These are phyloP conservation scores for Thamnidium elegans DNA, from an alignment of 192 early-diverging fungal genomes.

Conservation along the genomic window DNA sequence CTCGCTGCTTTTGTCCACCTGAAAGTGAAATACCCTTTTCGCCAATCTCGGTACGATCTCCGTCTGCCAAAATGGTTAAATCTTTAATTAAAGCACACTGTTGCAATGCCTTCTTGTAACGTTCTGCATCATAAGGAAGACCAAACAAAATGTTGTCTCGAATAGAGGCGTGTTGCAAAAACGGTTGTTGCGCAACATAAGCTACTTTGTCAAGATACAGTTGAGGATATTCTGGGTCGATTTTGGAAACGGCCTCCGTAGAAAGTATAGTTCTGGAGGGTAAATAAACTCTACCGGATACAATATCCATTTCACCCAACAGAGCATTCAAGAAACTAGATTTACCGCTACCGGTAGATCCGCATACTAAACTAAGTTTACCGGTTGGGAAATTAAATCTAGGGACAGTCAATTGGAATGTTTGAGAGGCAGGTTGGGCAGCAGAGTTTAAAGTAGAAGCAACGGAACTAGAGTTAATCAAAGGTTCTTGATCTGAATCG, in stretches of 20 bases:
- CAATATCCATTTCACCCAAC: constrained; percentile 52
- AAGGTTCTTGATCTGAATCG: neutral
- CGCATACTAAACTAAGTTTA: constrained; percentile 57
- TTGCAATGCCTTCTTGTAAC: constrained; percentile 61
- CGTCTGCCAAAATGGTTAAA: constrained; percentile 55
- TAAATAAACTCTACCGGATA: constrained; percentile 32
- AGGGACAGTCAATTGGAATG: constrained; percentile 23
- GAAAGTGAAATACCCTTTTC: constrained; percentile 68
- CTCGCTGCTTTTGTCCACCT: constrained; percentile 78
- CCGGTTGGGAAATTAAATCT: constrained; percentile 50
- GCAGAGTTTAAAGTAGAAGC: neutral
- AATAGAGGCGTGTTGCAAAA: constrained; percentile 56
- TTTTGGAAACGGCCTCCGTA: neutral
- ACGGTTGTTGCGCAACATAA: constrained; percentile 53
- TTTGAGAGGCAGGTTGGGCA: neutral
- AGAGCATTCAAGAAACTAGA: constrained; percentile 50
- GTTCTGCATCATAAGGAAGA: constrained; percentile 41
- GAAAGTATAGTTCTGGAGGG: constrained; percentile 17
- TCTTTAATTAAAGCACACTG: constrained; percentile 73
- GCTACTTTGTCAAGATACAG: constrained; percentile 20
- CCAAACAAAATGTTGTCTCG: constrained; percentile 80
- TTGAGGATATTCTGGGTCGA: constrained; percentile 5
- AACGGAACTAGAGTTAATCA: constrained; percentile 1
- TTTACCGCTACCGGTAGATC: constrained; percentile 71
- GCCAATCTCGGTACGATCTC: constrained; percentile 70